Evolutionary conservation across 2,329 filamentous ascomycete species (phyloP), one percentile per base, ranked within the genome.

Genomic region (Sporothrix euskadiensis): DNA sequence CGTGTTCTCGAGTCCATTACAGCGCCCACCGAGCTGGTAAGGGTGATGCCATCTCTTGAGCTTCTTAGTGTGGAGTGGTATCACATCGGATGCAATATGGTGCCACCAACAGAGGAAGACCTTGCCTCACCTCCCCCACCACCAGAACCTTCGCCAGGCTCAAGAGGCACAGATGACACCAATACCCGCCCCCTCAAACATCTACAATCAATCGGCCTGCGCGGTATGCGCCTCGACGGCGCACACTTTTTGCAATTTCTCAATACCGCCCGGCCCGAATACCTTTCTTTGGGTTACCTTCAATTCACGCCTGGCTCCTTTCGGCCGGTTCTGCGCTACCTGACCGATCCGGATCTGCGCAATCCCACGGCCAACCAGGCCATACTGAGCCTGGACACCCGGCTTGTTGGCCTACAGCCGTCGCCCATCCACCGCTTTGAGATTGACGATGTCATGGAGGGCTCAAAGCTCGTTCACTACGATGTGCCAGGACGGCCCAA

Each of bases 371-470:
- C 12, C 30, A 32, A 22, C 54, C 10, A 66, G 22, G 61, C n/a
- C 8, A 26, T 47, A 9, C 9, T 22, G 9, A 41, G 30, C 39
- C 22, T 66, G 22, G 61, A 66, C 12, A 22, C 1, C 1, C 61
- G 61, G 6, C 39, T 44, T 8, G 54, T 14, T 39, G 12, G 30
- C 10, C 54, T 57, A 3, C 14, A 7, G 16, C 56, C 69, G 1
- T 63, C 69, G n/a, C 22, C 69, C 10, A 41, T 63, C 5, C 39
- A 41, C 7, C 44, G 66, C 57, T 71, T 63, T 47, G 41, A 66
- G n/a, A 32, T 70, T 47, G 57, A 71, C 44, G 66, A 73, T 35
- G 7, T 71, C 22, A 41, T 65, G 16, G 52, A 73, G 19, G 71
- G 39, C 66, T 8, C 41, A 4, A 22, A 8, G 26, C 39, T 61